These are phyloP conservation scores for Boletellus deceptivus DNA, from an alignment of 1,284 basidiomycete species.

Conservation along the genomic window DNA sequence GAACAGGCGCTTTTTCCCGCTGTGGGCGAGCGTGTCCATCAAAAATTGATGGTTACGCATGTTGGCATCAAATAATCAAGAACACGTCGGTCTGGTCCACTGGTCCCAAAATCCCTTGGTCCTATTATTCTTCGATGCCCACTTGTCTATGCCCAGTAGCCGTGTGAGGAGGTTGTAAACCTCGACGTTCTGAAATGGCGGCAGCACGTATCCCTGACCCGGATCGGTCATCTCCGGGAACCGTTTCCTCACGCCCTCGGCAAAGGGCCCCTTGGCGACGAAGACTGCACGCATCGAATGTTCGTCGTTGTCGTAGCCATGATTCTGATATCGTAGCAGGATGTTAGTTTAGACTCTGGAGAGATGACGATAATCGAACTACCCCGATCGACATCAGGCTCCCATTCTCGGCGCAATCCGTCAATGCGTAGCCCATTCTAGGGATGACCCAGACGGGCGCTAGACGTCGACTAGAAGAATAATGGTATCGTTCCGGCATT, in stretches of 20 bases:
- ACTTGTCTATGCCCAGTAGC: slow-evolving; percentile 60
- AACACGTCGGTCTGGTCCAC: slow-evolving; percentile 5
- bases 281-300: slow-evolving; percentile 85
- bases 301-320: slow-evolving; percentile 78
- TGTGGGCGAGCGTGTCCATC: too few relatives aligned
- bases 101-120: slow-evolving; percentile 74
- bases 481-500: slow-evolving; percentile 82
- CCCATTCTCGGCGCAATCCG: slow-evolving; percentile 58
- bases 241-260: slow-evolving; percentile 53
- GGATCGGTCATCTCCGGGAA: background rate
- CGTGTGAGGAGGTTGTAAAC: slow-evolving; percentile 79
- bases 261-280: slow-evolving; percentile 83
- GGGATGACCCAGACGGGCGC: slow-evolving; percentile 86
- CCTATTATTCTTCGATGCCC: slow-evolving; percentile 67
- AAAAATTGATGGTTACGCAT: too few relatives aligned
- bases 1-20: too few relatives aligned
- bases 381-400: slow-evolving; percentile 69
- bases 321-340: slow-evolving; percentile 48
- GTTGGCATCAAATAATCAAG: too few relatives aligned
- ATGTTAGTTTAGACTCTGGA: background rate
- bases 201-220: slow-evolving; percentile 64
- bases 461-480: slow-evolving; percentile 65
- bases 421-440: slow-evolving; percentile 71
- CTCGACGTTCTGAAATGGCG: slow-evolving; percentile 79
- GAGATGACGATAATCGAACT: background rate